Evolutionary conservation across 2,329 filamentous ascomycete species (phyloP).

Genomic region (Diaporthe velutina): DNA sequence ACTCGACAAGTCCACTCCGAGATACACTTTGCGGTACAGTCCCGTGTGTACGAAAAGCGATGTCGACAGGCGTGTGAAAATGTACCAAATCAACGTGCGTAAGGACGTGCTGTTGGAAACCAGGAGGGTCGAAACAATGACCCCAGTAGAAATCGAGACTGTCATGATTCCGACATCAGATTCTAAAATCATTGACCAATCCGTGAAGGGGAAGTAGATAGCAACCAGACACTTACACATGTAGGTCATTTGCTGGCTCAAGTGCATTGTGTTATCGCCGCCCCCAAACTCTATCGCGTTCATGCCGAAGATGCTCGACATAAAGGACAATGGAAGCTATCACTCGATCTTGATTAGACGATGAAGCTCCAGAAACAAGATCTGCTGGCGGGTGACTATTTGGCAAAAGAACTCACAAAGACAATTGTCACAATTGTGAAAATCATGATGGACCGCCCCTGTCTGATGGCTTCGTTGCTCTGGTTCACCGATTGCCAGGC

Average conservation of each 20-base stretch:
- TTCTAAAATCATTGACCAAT: not conserved
- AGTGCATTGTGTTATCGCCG: not conserved
- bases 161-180: not conserved
- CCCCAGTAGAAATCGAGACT: not conserved
- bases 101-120: not conserved
- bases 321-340: not conserved
- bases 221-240: not conserved
- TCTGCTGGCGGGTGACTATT: not conserved
- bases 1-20: too few species aligned
- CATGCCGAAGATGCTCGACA: slow-evolving; percentile 13
- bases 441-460: not conserved
- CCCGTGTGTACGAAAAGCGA: too few species aligned
- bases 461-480: not conserved
- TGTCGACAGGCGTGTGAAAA: too few species aligned
- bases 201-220: too few species aligned
- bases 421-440: slow-evolving; percentile 5
- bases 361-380: not conserved
- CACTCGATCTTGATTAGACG: not conserved
- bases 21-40: too few species aligned
- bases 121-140: not conserved
- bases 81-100: too few species aligned
- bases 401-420: not conserved
- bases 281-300: not conserved
- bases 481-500: not conserved
- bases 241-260: not conserved